Conservation (phyloP, 1,139 yeast genomes). For the Suhomyces coccinellae region DNA sequence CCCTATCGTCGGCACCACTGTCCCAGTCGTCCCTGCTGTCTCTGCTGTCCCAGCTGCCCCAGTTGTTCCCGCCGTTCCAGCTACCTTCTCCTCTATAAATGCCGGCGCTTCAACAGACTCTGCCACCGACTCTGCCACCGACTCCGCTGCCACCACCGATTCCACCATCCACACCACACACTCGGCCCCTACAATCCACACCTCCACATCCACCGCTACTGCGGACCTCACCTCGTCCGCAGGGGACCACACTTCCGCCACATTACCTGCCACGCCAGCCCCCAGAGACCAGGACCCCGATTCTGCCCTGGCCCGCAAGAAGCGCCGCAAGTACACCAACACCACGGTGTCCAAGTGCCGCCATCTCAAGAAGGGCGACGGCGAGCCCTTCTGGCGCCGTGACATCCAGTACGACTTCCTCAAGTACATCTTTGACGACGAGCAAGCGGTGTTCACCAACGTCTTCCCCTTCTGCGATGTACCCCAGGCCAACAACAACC, state of each 20-base stretch:
- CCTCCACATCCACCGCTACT: too few relatives aligned
- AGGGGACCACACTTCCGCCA: too few relatives aligned
- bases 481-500: conserved; percentile 39
- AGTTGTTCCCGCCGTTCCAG: background rate
- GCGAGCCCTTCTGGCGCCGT: conserved; percentile 86
- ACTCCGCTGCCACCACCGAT: background rate
- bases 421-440: conserved; percentile 61
- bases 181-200: too few relatives aligned
- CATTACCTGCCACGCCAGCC: too few relatives aligned
- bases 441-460: conserved; percentile 68
- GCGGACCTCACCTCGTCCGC: too few relatives aligned
- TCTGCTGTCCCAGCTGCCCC: background rate
- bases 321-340: conserved; percentile 16
- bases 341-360: conserved; percentile 28
- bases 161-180: background rate
- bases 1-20: background rate
- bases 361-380: conserved; percentile 85
- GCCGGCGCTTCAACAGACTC: background rate
- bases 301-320: conserved; percentile 11
- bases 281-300: background rate
- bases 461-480: conserved; percentile 40
- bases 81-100: background rate
- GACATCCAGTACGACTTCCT: conserved; percentile 88
- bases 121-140: background rate
- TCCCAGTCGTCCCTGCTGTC: background rate